Conservation (phyloP, 2,329 filamentous ascomycete genomes). For the Hymenoscyphus infarciens region DNA sequence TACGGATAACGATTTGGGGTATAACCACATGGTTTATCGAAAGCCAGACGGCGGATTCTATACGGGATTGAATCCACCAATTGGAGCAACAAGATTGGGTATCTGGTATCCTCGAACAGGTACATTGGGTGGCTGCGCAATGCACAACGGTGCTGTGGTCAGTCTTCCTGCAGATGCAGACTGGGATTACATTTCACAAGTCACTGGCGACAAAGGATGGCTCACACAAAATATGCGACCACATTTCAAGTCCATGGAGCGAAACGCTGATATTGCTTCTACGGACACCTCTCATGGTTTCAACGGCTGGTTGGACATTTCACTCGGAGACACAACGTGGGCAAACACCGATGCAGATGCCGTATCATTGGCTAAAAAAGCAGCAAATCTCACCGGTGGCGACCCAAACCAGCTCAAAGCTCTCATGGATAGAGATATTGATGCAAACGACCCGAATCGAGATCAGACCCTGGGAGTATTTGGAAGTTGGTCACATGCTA, state of each 20-base stretch:
- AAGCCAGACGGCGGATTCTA: slow-evolving; percentile 10
- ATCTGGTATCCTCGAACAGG: slow-evolving; percentile 34
- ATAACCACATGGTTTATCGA: slow-evolving; percentile 12
- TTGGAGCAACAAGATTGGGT: slow-evolving; percentile 26
- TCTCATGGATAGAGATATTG: slow-evolving; percentile 12
- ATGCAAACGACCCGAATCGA: slow-evolving; percentile 5
- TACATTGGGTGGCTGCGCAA: slow-evolving; percentile 32
- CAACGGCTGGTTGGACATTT: slow-evolving; percentile 10
- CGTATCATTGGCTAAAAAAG: slow-evolving; percentile 9
- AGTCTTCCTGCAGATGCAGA: slow-evolving; percentile 25
- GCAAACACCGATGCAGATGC: slow-evolving; percentile 8
- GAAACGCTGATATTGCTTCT: slow-evolving; percentile 8
- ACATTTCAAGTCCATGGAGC: slow-evolving; percentile 11
- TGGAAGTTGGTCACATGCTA: slow-evolving; percentile 9
- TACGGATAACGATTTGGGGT: slow-evolving; percentile 3
- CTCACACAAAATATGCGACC: slow-evolving; percentile 10
- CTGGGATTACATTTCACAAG: slow-evolving; percentile 25
- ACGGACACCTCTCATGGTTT: slow-evolving; percentile 12
- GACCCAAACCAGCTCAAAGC: slow-evolving; percentile 7
- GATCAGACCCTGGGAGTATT: slow-evolving; percentile 10
- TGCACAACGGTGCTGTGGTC: slow-evolving; percentile 26
- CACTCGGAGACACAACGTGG: slow-evolving; percentile 11
- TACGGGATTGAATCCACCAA: slow-evolving; percentile 23
- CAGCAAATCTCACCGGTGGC: slow-evolving; percentile 5
- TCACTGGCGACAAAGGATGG: slow-evolving; percentile 25